phyloP scores from a whole-genome alignment of 208 protist species.

The Acanthamoeba quina region DNA sequence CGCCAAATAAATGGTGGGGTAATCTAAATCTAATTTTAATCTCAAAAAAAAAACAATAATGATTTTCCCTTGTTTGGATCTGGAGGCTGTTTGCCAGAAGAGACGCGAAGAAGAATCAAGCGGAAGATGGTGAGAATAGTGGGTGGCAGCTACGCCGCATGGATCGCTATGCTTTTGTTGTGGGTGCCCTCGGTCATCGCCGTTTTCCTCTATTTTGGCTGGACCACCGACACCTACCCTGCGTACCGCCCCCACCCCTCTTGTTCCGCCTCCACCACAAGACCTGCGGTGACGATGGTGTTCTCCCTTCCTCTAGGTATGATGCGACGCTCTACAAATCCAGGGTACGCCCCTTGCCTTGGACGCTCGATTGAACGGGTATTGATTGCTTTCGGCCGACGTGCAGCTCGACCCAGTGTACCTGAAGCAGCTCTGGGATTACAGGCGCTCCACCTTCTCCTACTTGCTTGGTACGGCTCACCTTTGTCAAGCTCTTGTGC shows the following conservation, averaged over 20 bases:
- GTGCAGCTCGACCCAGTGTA: background rate
- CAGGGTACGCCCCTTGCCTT: background rate
- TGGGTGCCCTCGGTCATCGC: constrained; percentile 42
- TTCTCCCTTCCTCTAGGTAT: background rate
- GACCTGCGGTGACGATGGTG: background rate
- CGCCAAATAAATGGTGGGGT: too few species aligned
- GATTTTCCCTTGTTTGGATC: background rate
- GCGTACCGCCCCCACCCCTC: background rate
- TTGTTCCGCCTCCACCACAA: too few species aligned
- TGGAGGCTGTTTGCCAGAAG: background rate
- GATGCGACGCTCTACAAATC: background rate
- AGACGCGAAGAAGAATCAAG: background rate
- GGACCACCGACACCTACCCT: constrained; percentile 13
- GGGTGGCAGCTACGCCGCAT: constrained; percentile 39
- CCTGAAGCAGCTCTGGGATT: constrained; percentile 44
- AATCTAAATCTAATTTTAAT: too few species aligned
- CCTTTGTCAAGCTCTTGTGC: background rate
- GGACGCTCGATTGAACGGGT: background rate
- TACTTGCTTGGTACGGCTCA: background rate
- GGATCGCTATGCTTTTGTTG: constrained; percentile 29
- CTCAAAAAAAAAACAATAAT: too few species aligned
- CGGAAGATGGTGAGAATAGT: constrained; percentile 9
- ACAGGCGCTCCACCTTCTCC: constrained; percentile 24
- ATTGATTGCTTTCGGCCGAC: background rate
- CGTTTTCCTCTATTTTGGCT: constrained; percentile 57